These are phyloP conservation scores for Penicillium antarcticum DNA, from an alignment of 495 filamentous ascomycete genomes.

Conservation along the genomic window DNA sequence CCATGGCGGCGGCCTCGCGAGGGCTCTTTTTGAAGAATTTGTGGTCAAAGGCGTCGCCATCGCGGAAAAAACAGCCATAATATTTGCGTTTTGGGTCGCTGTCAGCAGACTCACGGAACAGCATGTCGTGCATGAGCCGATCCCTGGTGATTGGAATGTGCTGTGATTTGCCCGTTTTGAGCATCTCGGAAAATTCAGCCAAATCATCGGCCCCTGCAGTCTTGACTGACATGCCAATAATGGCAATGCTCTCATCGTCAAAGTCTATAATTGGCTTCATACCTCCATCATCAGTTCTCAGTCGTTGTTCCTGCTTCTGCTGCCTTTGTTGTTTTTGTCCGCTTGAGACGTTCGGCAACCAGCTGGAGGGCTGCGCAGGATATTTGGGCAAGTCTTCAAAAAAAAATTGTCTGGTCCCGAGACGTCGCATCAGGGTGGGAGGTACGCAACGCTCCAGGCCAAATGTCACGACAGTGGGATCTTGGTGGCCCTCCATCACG, in stretches of 20 bases:
- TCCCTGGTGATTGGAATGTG: slow-evolving; percentile 35
- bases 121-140: slow-evolving; percentile 33
- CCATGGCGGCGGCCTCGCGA: slow-evolving; percentile 46
- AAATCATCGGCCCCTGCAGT: slow-evolving; percentile 47
- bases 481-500: too few relatives aligned
- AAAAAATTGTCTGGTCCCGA: too few relatives aligned
- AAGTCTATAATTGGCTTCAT: too few relatives aligned
- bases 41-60: slow-evolving; percentile 48
- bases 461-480: too few relatives aligned
- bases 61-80: slow-evolving; percentile 46
- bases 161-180: slow-evolving; percentile 39
- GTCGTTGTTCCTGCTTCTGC: too few relatives aligned
- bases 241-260: slow-evolving; percentile 39
- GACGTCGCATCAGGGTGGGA: too few relatives aligned
- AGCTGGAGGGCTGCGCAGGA: too few relatives aligned
- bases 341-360: too few relatives aligned
- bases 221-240: slow-evolving; percentile 51
- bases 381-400: too few relatives aligned
- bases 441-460: too few relatives aligned
- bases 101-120: slow-evolving; percentile 30
- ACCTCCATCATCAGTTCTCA: too few relatives aligned
- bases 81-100: slow-evolving; percentile 21
- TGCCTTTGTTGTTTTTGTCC: too few relatives aligned
- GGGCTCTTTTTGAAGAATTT: slow-evolving; percentile 49
- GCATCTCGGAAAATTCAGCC: slow-evolving; percentile 42